Evolutionary conservation across 331 rosid genomes (phyloP).

Genomic region (Quercus phellos): DNA sequence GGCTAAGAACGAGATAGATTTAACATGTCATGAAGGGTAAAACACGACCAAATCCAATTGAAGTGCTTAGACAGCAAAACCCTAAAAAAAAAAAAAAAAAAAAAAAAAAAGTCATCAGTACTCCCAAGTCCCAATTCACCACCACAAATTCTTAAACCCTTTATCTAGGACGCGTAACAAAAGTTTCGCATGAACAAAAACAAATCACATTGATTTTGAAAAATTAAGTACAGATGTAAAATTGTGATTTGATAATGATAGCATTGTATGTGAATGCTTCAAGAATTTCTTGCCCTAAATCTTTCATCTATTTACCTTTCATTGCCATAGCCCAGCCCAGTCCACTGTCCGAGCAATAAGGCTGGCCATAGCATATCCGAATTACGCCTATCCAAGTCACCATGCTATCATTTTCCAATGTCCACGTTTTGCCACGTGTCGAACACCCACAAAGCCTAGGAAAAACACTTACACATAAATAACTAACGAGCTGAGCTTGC

Average conservation of each 20-base stretch:
- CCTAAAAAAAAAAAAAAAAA: not conserved
- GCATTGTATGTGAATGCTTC: too few species aligned
- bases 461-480: not conserved
- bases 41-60: not conserved
- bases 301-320: not conserved
- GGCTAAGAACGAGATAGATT: too few species aligned
- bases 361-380: slow-evolving; percentile 10
- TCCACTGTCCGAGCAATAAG: slow-evolving; percentile 29
- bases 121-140: too few species aligned
- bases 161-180: not conserved
- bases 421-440: slow-evolving; percentile 21
- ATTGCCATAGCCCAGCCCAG: not conserved
- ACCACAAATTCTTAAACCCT: not conserved
- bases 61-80: not conserved
- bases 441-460: slow-evolving; percentile 9
- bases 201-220: not conserved
- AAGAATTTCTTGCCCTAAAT: too few species aligned
- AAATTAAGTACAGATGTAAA: too few species aligned
- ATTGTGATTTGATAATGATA: too few species aligned
- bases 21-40: too few species aligned
- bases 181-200: not conserved
- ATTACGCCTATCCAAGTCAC: slow-evolving; percentile 9
- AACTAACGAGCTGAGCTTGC: not conserved
- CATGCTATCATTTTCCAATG: not conserved
- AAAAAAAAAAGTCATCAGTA: not conserved